Conservation (phyloP, 495 filamentous ascomycete species). For the Podospora pseudocomata region DNA sequence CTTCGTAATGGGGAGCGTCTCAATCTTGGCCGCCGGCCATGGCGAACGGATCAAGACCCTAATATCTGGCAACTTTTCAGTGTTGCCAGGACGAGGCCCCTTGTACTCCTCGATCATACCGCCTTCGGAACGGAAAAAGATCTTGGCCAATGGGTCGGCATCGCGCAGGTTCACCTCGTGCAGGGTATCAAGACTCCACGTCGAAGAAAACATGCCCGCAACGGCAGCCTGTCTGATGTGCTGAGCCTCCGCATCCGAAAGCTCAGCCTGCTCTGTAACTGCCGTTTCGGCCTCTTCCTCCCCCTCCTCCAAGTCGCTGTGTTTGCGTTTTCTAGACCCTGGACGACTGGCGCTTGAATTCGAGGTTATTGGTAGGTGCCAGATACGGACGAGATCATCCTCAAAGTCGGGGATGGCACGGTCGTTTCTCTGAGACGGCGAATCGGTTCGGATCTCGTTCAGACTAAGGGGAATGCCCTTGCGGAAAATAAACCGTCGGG, state of each 20-base stretch:
- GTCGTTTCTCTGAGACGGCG: conserved; percentile 17
- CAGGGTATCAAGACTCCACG: conserved; percentile 68
- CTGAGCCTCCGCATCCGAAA: conserved; percentile 24
- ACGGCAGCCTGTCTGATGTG: conserved; percentile 59
- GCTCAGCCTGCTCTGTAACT: neutral
- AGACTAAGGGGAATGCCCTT: conserved; percentile 67
- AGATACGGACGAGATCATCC: conserved; percentile 74
- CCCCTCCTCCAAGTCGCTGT: conserved; percentile 5
- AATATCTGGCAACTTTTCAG: conserved; percentile 54
- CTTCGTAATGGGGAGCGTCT: conserved; percentile 60
- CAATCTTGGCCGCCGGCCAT: conserved; percentile 72
- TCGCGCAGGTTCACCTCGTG: conserved; percentile 59
- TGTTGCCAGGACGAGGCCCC: conserved; percentile 57
- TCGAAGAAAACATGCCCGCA: conserved; percentile 75
- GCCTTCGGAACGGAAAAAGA: conserved; percentile 63
- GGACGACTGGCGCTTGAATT: neutral
- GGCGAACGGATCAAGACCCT: conserved; percentile 72
- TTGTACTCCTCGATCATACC: conserved; percentile 66
- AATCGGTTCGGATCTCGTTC: conserved; percentile 57
- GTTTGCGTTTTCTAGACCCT: conserved; percentile 21
- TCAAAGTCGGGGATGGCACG: conserved; percentile 57
- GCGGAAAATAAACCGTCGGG: conserved; percentile 85
- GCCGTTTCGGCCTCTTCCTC: conserved; percentile 14
- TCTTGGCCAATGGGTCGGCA: conserved; percentile 61
- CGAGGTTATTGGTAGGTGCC: conserved; percentile 60